phyloP scores from a whole-genome alignment of 768 basidiomycete species.

The Kwoniella sp. region DNA sequence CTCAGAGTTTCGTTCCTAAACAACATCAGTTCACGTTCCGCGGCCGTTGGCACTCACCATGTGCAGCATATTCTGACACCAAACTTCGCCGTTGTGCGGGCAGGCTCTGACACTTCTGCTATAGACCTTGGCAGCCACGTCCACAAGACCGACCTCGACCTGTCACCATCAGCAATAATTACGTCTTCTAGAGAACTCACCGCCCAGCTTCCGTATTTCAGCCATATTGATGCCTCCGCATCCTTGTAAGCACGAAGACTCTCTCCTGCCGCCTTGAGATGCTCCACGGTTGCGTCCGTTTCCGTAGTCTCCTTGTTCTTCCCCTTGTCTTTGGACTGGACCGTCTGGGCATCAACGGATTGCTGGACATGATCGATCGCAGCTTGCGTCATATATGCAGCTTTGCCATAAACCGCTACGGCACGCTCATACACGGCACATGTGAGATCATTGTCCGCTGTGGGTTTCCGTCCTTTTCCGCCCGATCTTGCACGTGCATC shows the following conservation, averaged over 20 bases:
- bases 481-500: constrained; percentile 33
- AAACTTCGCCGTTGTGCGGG: constrained; percentile 38
- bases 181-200: constrained; percentile 24
- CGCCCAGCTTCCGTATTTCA: constrained; percentile 38
- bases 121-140: constrained; percentile 17
- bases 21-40: constrained; percentile 3
- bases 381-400: constrained; percentile 2
- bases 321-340: constrained; percentile 5
- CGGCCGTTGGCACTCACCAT: constrained; percentile 32
- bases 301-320: constrained; percentile 13
- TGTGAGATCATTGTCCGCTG: constrained; percentile 23
- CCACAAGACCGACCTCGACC: constrained; percentile 8
- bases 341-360: neutral
- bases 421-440: constrained; percentile 39
- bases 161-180: neutral
- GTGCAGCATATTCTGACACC: constrained; percentile 29
- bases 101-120: constrained; percentile 43
- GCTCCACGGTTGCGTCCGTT: constrained; percentile 5
- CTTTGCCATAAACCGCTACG: constrained; percentile 21
- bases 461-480: constrained; percentile 18
- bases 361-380: constrained; percentile 1
- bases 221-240: constrained; percentile 47
- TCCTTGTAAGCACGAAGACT: constrained; percentile 34
- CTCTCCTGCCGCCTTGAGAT: constrained; percentile 10
- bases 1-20: constrained; percentile 25